Conservation (phyloP, 768 basidiomycete species). For the Leucosporidium yakuticum region DNA sequence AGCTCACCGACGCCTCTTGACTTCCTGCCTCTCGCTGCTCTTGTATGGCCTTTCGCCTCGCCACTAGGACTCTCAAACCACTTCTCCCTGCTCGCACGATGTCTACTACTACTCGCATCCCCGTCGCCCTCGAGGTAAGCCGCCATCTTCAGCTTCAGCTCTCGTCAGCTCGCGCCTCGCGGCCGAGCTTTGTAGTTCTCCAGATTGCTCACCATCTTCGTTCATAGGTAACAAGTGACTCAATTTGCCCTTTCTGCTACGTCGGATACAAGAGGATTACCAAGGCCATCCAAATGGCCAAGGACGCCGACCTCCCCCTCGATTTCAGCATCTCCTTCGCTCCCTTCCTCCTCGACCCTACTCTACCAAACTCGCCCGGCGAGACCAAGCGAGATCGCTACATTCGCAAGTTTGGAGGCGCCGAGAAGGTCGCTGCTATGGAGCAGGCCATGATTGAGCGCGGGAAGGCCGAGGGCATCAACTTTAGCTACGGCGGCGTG, state of each 20-base stretch:
- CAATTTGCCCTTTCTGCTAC: constrained; percentile 35
- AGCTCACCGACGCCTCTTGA: no score
- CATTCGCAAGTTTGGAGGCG: constrained; percentile 30
- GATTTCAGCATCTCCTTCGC: constrained; percentile 25
- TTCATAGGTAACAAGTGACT: background rate
- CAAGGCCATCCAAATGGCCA: constrained; percentile 17
- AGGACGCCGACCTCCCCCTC: constrained; percentile 20
- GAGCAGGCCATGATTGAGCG: constrained; percentile 27
- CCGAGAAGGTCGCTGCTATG: constrained; percentile 29
- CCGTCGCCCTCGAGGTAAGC: no score
- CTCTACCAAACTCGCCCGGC: constrained; percentile 22
- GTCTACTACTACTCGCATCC: no score
- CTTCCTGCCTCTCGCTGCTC: no score
- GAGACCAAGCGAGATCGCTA: constrained; percentile 36
- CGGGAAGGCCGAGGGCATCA: constrained; percentile 27
- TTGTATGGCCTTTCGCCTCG: no score
- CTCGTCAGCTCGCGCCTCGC: no score
- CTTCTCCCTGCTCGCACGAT: no score
- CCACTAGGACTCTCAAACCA: no score
- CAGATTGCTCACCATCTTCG: no score
- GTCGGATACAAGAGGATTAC: constrained; percentile 33
- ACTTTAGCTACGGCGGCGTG: constrained; percentile 48
- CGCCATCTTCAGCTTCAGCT: no score
- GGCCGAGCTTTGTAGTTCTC: no score
- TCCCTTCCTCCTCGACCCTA: constrained; percentile 37